Base-by-base conservation (phyloP, 768 basidiomycete species). In the Neoboletus brunneissimus region DNA sequence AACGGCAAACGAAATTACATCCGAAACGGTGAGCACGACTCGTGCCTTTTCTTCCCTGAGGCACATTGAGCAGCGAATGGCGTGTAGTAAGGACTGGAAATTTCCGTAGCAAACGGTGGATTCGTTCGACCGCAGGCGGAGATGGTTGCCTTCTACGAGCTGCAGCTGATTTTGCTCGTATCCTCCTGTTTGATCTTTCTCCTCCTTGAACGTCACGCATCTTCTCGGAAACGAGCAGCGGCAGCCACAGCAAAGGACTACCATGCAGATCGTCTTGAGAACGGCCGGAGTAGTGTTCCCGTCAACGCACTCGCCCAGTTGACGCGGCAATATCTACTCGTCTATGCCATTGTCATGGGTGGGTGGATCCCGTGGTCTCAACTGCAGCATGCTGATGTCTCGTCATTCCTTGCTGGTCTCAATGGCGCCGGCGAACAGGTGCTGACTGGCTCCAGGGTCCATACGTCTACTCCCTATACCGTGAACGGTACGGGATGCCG, bases 401-500 rank as follows among this genome's bases (percentile, higher is more conserved):
- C 49, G 5, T 2, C 16, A 32, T 35, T 50, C n/a, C 25, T 50
- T 41, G 56, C 53, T 27, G 18, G 13, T 48, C 4, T 42, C 12
- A 10, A 32, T 42, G 22, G 35, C 45, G 31, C 40, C 13, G 48
- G 32, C 15, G 35, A 47, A 37, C 62, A 88, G 87, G 83, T 55
- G 85, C 87, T 38, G 87, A 90, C 69, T 89, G 88, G 87, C 75
- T 90, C 15, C 87, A 90, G 68, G 89, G 89, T 0, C 89, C 89
- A 16, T 90, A 90, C 63, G 76, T 90, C 0, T 91, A 89, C 62
- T 87, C 87, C 16, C 72, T 90, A 0, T 91, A 89, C 67, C 76
- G 77, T 45, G 86, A 88, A 42, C 85, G 89, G 63, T 87, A 88
- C 58, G 70, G 64, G 11, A 83, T 85, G 64, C 73, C 85, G 0